Base-by-base conservation (phyloP, 2,329 filamentous ascomycete species). In the Phaeosphaeriaceae sp. region DNA sequence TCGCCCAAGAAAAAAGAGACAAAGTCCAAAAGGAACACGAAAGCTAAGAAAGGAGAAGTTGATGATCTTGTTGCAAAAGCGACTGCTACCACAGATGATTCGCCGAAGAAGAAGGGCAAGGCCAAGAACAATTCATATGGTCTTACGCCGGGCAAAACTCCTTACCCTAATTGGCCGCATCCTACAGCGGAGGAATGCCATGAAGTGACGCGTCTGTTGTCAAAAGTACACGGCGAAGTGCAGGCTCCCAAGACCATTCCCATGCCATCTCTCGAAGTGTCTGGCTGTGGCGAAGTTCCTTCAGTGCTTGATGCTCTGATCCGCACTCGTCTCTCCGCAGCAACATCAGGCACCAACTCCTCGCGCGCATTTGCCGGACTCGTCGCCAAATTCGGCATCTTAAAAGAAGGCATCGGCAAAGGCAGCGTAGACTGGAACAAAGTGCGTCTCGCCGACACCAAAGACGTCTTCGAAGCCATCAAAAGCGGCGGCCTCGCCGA, bases 381-480 rank as follows among this genome's bases (percentile, higher is more conserved):
- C 0, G 86, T 89, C 2, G 70, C 84, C 19, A 83, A 79, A 33
- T 93, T 89, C 61, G 90, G 91, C 1, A 81, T 86, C 19, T 77
- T 89, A 3, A 73, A 87, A 31, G 81, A 84, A 44, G 87, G 89
- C 7, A 78, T 89, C 10, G 89, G 89, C 5, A 87, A 89, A 65
- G 89, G 89, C 2, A 91, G 89, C 54, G 88, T 93, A 7, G 82
- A 93, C 71, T 94, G 90, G 89, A 86, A 92, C 65, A 86, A 86
- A 10, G 88, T 93, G 1, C 85, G 87, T 21, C 75, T 79, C 24
- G 86, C 88, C 1, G 75, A 85, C 1, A 72, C 85, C 4, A 80
- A 84, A 41, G 85, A 89, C 6, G 81, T 95, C n/a, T 86, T 85
- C 47, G 79, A 89, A 51, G 86, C 90, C 0, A 92, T 95, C 69